Evolutionary conservation across 2,329 filamentous ascomycete genomes (phyloP).

Genomic region (Hansfordia pulvinata): DNA sequence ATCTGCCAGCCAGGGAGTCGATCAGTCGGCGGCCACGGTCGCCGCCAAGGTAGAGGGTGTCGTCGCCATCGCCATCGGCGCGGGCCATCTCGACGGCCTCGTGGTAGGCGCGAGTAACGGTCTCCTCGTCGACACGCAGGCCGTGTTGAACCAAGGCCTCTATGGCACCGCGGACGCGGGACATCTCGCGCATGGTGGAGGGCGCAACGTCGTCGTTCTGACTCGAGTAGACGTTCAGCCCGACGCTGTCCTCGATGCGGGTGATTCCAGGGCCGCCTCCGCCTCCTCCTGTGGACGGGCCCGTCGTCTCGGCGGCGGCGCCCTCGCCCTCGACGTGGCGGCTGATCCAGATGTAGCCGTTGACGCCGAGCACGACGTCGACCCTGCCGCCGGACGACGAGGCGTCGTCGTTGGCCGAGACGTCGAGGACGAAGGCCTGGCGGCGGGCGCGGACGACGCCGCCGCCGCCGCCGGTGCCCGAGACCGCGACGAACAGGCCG

Average conservation of each 20-base stretch:
- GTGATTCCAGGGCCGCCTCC: too few relatives aligned
- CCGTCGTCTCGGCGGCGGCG: constrained; percentile 27
- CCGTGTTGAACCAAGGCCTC: constrained; percentile 71
- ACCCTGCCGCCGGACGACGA: too few relatives aligned
- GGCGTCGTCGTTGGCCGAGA: constrained; percentile 28
- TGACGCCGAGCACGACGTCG: constrained; percentile 83
- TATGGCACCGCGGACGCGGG: constrained; percentile 69
- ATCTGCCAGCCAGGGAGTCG: constrained; percentile 21
- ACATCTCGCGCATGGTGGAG: constrained; percentile 76
- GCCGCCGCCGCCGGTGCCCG: constrained; percentile 69
- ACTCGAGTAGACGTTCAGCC: constrained; percentile 78
- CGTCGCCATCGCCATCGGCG: constrained; percentile 38
- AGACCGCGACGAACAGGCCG: constrained; percentile 74
- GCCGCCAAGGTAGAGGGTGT: constrained; percentile 46
- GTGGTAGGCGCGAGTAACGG: constrained; percentile 69
- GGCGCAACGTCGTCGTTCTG: constrained; percentile 79
- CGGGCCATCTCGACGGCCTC: constrained; percentile 65
- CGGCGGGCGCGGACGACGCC: constrained; percentile 74
- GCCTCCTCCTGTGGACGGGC: too few relatives aligned
- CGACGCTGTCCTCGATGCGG: constrained; percentile 76
- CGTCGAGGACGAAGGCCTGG: constrained; percentile 75
- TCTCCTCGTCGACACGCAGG: constrained; percentile 79
- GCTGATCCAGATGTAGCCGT: constrained; percentile 92
- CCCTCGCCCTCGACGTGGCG: constrained; percentile 60
- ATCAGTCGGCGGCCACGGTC: constrained; percentile 38